phyloP scores from a whole-genome alignment of 208 protist species.

The Vickermania spadyakhi region DNA sequence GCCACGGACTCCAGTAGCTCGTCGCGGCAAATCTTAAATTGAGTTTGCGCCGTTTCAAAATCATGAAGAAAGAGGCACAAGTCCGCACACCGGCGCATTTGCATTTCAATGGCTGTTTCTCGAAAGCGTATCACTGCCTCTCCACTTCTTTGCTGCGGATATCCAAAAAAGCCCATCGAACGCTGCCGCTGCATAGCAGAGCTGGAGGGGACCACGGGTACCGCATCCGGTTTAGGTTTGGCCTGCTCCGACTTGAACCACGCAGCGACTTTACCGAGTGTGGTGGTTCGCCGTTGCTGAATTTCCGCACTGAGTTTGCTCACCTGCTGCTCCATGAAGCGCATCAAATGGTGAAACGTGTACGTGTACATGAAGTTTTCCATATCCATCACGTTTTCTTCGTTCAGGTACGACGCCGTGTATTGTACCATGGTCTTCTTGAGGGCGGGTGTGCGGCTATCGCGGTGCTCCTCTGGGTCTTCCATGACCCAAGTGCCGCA shows the following conservation, averaged over 20 bases:
- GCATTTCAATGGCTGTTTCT: slow-evolving; percentile 64
- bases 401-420: slow-evolving; percentile 71
- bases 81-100: slow-evolving; percentile 73
- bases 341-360: slow-evolving; percentile 56
- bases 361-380: slow-evolving; percentile 63
- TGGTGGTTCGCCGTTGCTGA: slow-evolving; percentile 68
- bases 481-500: neutral
- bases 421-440: slow-evolving; percentile 4
- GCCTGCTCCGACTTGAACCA: slow-evolving; percentile 76
- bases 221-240: slow-evolving; percentile 23
- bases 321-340: slow-evolving; percentile 58
- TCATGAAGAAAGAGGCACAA: slow-evolving; percentile 53
- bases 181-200: neutral
- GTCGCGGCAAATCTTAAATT: slow-evolving; percentile 67
- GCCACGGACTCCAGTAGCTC: slow-evolving; percentile 52
- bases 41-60: slow-evolving; percentile 40
- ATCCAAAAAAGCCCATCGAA: slow-evolving; percentile 5
- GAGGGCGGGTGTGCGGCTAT: neutral
- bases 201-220: slow-evolving; percentile 6
- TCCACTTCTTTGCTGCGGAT: slow-evolving; percentile 7
- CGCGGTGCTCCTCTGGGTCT: neutral
- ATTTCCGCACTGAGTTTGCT: slow-evolving; percentile 40
- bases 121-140: slow-evolving; percentile 26
- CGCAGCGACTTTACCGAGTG: slow-evolving; percentile 69
- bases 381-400: slow-evolving; percentile 47